A percentile compares a stretch with the other conserved stretches of the same genome.
phyloP scores from a whole-genome alignment of 2,329 filamentous ascomycete genomes.

The Coleophoma crateriformis region DNA sequence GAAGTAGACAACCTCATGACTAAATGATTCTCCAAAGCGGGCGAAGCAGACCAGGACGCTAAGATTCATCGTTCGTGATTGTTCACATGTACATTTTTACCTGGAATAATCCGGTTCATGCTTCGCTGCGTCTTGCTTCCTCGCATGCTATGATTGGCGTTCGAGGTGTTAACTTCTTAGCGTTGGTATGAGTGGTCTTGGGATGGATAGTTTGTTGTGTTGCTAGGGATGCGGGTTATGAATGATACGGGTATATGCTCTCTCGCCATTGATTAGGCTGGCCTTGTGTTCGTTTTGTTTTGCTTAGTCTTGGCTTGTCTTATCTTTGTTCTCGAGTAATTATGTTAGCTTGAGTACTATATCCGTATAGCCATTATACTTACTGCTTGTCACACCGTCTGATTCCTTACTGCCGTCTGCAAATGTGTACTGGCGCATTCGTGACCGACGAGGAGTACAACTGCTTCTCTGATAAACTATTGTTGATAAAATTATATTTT shows the following conservation, averaged over 20 bases:
- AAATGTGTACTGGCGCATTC: too few relatives aligned
- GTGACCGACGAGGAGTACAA: too few relatives aligned
- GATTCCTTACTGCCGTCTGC: too few relatives aligned
- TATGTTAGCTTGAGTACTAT: too few relatives aligned
- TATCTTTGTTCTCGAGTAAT: not conserved
- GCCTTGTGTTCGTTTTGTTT: not conserved
- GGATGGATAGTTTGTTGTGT: not conserved
- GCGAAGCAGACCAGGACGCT: slow-evolving; percentile 5
- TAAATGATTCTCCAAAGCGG: slow-evolving; percentile 12
- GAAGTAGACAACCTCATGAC: slow-evolving; percentile 13
- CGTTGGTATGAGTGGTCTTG: not conserved
- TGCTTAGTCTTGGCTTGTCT: not conserved
- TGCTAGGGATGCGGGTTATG: not conserved
- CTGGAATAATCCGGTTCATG: not conserved
- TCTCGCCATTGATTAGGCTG: not conserved
- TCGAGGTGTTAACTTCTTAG: slow-evolving; percentile 11
- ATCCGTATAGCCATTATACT: too few relatives aligned
- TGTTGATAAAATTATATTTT: too few relatives aligned
- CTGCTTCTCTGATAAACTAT: too few relatives aligned
- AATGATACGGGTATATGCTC: not conserved
- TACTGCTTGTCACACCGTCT: too few relatives aligned
- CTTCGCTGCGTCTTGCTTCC: slow-evolving; percentile 14
- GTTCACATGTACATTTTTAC: not conserved
- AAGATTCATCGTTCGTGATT: too few relatives aligned
- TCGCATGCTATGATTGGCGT: slow-evolving; percentile 11